phyloP scores from a whole-genome alignment of 2,329 filamentous ascomycete species.

The Diatrype stigma region DNA sequence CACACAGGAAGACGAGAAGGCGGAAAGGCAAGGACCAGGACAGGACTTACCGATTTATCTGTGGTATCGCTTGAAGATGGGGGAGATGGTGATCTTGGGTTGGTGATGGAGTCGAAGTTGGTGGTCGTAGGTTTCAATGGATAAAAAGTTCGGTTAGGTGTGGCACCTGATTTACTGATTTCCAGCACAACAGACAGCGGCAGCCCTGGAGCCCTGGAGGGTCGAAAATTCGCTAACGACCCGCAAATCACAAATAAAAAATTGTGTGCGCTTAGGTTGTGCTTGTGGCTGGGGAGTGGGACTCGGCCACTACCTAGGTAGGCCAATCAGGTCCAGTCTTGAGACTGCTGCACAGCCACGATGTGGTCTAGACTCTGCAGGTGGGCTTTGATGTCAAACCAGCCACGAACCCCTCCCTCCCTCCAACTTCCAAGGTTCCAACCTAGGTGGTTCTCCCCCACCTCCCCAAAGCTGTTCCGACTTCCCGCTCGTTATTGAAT shows the following conservation, averaged over 20 bases:
- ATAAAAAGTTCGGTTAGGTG: not conserved
- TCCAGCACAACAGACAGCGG: slow-evolving; percentile 1
- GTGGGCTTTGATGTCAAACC: not conserved
- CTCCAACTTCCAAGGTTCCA: no score
- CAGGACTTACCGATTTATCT: slow-evolving; percentile 30
- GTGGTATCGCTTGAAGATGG: slow-evolving; percentile 29
- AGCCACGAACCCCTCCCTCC: no score
- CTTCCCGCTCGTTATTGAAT: no score
- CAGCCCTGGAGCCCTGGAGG: no score
- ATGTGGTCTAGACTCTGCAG: not conserved
- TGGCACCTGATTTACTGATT: not conserved
- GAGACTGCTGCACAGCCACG: not conserved
- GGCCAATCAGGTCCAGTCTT: not conserved
- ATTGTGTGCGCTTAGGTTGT: not conserved
- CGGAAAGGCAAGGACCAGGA: slow-evolving; percentile 6
- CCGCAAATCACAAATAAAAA: not conserved
- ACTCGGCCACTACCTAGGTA: not conserved
- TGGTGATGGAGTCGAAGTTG: slow-evolving; percentile 14
- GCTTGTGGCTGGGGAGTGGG: not conserved
- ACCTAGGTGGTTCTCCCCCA: no score
- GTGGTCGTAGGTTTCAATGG: not conserved
- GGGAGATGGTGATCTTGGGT: slow-evolving; percentile 22
- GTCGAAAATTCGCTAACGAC: not conserved
- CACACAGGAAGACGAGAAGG: not conserved
- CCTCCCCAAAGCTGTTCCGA: no score